These are phyloP conservation scores for Diaporthe longicolla DNA, from an alignment of 2,329 filamentous ascomycete species.

Conservation along the genomic window DNA sequence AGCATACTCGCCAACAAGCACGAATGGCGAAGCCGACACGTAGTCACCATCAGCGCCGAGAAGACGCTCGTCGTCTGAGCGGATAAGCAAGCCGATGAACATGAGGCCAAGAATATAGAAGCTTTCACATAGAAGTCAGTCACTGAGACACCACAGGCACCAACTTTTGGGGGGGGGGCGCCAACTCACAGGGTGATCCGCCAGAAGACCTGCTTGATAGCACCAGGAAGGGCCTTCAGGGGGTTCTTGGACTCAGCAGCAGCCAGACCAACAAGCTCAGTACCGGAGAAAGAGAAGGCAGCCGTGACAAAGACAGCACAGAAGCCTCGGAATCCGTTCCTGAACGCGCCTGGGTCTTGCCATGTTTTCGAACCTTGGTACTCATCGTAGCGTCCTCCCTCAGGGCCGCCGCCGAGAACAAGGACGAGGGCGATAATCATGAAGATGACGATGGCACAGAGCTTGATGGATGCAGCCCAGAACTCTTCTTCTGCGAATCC, in stretches of 20 bases:
- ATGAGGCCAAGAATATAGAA: constrained; percentile 69
- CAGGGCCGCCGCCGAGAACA: constrained; percentile 72
- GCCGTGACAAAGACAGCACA: constrained; percentile 81
- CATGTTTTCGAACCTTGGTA: constrained; percentile 67
- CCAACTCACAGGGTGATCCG: constrained; percentile 60
- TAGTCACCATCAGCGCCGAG: constrained; percentile 62
- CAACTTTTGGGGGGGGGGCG: too few relatives aligned
- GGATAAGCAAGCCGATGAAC: constrained; percentile 65
- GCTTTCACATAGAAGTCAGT: not conserved
- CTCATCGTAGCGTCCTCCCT: constrained; percentile 57
- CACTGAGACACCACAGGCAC: not conserved
- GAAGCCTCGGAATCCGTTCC: constrained; percentile 82
- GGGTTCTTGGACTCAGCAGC: constrained; percentile 81
- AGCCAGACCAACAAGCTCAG: constrained; percentile 80
- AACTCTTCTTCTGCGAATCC: constrained; percentile 74
- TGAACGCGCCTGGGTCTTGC: constrained; percentile 69
- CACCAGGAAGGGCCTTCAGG: constrained; percentile 80
- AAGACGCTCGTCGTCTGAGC: constrained; percentile 61
- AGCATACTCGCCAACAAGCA: constrained; percentile 69
- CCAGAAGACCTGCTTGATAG: constrained; percentile 84
- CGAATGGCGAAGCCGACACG: constrained; percentile 67
- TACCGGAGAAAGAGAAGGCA: constrained; percentile 80
- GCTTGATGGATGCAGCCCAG: constrained; percentile 69
- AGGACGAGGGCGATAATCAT: constrained; percentile 74
- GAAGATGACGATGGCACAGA: constrained; percentile 71